Base-by-base conservation (phyloP, 2,329 filamentous ascomycete species). In the Fonsecaea monophora region DNA sequence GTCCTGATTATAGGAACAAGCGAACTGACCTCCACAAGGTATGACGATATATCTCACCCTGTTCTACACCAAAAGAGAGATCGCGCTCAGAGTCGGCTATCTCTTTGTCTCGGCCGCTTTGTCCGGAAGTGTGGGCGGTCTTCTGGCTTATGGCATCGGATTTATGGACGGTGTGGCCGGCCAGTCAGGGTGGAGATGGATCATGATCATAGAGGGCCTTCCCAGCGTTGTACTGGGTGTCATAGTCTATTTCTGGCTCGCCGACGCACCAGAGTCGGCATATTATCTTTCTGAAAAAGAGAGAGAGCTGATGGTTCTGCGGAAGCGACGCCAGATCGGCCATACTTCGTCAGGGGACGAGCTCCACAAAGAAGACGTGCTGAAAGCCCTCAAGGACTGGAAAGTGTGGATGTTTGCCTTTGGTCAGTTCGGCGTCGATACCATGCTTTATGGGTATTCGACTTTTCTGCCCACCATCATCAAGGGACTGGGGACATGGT, bases 381-480 rank as follows among this genome's bases (percentile, higher is more conserved):
- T 83, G 69, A 85, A 85, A 63, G 90, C 88, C 0, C 86, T 91
- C 67, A 84, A 82, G 69, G 91, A 94, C 77, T 92, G 90, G 90
- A 92, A 90, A 75, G 86, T 92, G 30, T 92, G 88, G 83, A 79
- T 84, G 1, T 92, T 92, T 75, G 89, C 84, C 69, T 76, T 87
- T 42, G 89, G 82, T 4, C 89, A 92, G 75, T 93, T 93, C 74
- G 89, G 90, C 4, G 84, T 85, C 15, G 90, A 92, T 73, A 91
- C 89, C 0, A 90, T 93, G 86, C 82, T 94, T 0, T 94, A 94
- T 73, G 90, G 90, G 4, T 93, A 88, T 77, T 90, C 87, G 58
- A 92, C 90, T 0, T 94, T 94, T 74, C 79, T 94, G 53, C 91
- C 91, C 0, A 92, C 90, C 4, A 94, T 94, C 70, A 92, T 94